Evolutionary conservation across 2,329 filamentous ascomycete genomes (phyloP).

Genomic region (Sporothrix protearum): DNA sequence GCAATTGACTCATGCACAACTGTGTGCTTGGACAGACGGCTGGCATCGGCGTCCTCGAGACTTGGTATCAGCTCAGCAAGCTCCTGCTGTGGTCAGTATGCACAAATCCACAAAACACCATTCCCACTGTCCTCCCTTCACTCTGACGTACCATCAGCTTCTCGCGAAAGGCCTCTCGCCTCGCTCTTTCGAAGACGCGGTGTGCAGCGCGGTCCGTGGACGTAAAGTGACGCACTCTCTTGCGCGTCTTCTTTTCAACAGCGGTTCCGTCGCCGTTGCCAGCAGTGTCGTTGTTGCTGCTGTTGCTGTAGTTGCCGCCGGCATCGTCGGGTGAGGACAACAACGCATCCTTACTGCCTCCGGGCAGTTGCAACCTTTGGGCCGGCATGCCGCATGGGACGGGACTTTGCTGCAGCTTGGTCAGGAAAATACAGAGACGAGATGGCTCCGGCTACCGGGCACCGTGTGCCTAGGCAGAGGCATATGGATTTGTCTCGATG

Average conservation of each 20-base stretch:
- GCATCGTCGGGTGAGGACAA: background rate
- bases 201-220: constrained; percentile 22
- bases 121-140: background rate
- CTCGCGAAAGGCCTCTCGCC: constrained; percentile 24
- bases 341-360: background rate
- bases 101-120: background rate
- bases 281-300: background rate
- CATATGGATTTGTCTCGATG: background rate
- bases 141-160: constrained; percentile 19
- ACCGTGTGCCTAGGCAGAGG: background rate
- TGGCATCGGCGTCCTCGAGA: constrained; percentile 11
- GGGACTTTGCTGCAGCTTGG: no score
- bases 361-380: no score
- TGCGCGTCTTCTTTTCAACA: background rate
- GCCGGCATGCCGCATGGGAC: no score
- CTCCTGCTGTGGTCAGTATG: background rate
- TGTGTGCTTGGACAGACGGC: constrained; percentile 23
- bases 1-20: constrained; percentile 24
- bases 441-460: background rate
- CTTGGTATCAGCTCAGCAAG: constrained; percentile 18
- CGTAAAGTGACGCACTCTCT: constrained; percentile 22
- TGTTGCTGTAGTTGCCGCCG: background rate
- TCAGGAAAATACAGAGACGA: background rate
- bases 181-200: constrained; percentile 22
- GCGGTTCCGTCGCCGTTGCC: background rate